These are phyloP conservation scores for Telopea speciosissima DNA, from an alignment of 177 flowering plant species.

Conservation along the genomic window DNA sequence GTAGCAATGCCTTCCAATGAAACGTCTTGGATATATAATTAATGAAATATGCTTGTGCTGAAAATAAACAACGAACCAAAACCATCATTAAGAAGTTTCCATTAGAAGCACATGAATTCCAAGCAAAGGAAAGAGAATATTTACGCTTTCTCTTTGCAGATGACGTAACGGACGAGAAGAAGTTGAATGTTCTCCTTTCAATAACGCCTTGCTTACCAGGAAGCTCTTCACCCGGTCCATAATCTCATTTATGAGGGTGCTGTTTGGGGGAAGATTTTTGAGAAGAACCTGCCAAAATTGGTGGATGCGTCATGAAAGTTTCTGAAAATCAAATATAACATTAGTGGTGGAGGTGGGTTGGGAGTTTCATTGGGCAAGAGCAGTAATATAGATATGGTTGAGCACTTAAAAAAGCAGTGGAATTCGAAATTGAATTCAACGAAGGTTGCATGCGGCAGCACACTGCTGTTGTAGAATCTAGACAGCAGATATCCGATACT, in stretches of 20 bases:
- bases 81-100: background rate
- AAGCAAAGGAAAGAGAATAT: constrained; percentile 4
- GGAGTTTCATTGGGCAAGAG: background rate
- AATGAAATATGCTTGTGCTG: no score
- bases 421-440: no score
- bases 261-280: constrained; percentile 91
- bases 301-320: background rate
- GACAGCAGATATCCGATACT: background rate
- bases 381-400: background rate
- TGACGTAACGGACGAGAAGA: constrained; percentile 40
- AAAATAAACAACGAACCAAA: background rate
- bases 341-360: background rate
- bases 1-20: background rate
- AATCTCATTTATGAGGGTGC: constrained; percentile 76
- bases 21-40: background rate
- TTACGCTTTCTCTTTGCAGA: constrained; percentile 57
- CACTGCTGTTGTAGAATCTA: background rate
- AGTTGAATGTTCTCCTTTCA: constrained; percentile 57
- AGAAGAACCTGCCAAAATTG: constrained; percentile 53
- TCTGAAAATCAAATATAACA: constrained; percentile 3
- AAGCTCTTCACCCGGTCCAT: constrained; percentile 77
- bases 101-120: background rate
- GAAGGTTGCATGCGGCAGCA: background rate
- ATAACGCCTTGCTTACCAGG: constrained; percentile 66
- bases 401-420: background rate